Evolutionary conservation across 371 early-diverging fungal genomes (phyloP), one percentile per base, ranked within the genome.

Genomic region (Dichotomocladium elegans): DNA sequence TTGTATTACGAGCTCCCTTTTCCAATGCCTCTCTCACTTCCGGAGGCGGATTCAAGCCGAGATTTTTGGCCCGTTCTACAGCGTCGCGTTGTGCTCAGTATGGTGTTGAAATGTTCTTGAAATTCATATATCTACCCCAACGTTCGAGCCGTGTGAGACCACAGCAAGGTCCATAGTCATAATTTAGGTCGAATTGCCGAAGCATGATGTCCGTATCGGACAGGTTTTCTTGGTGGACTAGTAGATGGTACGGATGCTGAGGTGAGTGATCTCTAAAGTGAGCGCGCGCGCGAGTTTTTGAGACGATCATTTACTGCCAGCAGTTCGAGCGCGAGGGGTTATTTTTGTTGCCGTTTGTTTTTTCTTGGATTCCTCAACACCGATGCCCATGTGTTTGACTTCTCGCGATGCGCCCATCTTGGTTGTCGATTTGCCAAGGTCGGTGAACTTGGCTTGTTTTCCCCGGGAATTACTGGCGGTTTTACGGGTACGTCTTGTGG

Each of bases 61-160:
- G 49, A 4, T 15, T 46, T 33, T 42, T 15, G 14, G 62, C 58
- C 41, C 55, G 33, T 27, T 54, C 56, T 51, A 42, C 28, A 37
- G 3, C 14, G 26, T 40, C 14, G 5, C 51, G 30, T 34, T 43
- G 27, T 24, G 19, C 11, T 22, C 24, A 55, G 33, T 33, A 7
- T 1, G 6, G 12, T 27, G 26, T 11, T 47, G 5, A 30, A 4
- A 27, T 19, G 12, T 26, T 19, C 28, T 48, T 14, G 26, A 14
- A 28, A 15, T 17, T 17, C n/a, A n/a, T 12, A 54, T 22, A 45
- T 47, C 56, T 60, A 77, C 77, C 63, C 77, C 77, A 76, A 4
- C 77, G 68, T 33, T 76, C 77, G 31, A 68, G 30, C 7, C 77
- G 62, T n/a, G 77, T 64, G 19, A 77, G 19, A 0, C 68, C 73